phyloP scores from a whole-genome alignment of 768 basidiomycete species.

The Crucibulum laeve region DNA sequence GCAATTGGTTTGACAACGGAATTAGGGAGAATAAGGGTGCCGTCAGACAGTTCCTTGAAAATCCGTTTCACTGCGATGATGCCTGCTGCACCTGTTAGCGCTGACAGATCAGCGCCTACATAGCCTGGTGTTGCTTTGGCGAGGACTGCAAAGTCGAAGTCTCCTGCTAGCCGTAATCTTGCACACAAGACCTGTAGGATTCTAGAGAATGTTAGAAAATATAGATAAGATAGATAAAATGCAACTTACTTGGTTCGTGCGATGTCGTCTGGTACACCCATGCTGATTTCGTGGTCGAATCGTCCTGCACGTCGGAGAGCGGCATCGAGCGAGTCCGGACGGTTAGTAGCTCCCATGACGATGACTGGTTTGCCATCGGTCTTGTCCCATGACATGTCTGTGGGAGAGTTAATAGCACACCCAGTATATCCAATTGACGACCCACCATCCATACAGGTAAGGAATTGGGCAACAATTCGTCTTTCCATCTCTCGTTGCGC shows the following conservation, averaged over 20 bases:
- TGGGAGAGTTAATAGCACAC: not conserved
- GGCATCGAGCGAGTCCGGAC: conserved; percentile 91
- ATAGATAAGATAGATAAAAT: conserved; percentile 1
- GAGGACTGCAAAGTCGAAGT: conserved; percentile 80
- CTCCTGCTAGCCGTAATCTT: conserved; percentile 80
- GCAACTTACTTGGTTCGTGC: conserved; percentile 78
- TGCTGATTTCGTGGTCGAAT: conserved; percentile 96
- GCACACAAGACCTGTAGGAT: conserved; percentile 84
- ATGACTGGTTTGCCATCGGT: conserved; percentile 89
- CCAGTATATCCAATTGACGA: not conserved
- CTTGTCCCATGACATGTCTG: conserved; percentile 95
- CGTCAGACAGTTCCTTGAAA: conserved; percentile 75
- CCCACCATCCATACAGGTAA: conserved; percentile 97
- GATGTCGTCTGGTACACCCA: conserved; percentile 93
- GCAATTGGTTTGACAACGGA: conserved; percentile 12
- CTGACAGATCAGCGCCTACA: conserved; percentile 91
- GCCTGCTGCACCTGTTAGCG: conserved; percentile 89
- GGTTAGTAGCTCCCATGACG: conserved; percentile 94
- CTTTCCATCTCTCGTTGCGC: conserved; percentile 98
- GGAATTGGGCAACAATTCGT: conserved; percentile 93
- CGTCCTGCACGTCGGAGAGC: conserved; percentile 90
- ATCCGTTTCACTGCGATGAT: conserved; percentile 96
- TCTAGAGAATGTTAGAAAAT: conserved; percentile 34
- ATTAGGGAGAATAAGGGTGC: conserved; percentile 53
- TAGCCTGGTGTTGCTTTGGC: conserved; percentile 97